A percentile compares a stretch with the other conserved stretches of the same genome.
Conservation (phyloP, 2,329 filamentous ascomycete species). For the Clonostachys sp. region DNA sequence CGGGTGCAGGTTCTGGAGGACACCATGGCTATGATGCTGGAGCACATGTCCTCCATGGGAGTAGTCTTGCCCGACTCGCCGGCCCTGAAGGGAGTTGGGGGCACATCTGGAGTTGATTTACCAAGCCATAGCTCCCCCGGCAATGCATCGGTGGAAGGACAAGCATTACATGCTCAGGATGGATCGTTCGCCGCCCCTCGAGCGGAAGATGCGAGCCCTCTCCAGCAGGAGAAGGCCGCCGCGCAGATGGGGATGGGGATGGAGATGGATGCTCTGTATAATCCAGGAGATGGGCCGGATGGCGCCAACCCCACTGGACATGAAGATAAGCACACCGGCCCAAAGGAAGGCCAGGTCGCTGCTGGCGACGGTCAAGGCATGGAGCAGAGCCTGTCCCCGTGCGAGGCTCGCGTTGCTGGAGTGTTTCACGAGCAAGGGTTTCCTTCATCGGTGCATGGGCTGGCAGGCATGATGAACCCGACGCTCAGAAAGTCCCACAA, state of each 20-base stretch:
- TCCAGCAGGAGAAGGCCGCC: slow-evolving; percentile 15
- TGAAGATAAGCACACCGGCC: background rate
- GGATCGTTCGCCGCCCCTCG: too few species aligned
- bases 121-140: background rate
- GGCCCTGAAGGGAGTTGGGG: too few species aligned
- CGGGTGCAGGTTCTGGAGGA: slow-evolving; percentile 21
- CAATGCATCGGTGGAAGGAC: background rate
- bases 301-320: too few species aligned
- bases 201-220: background rate
- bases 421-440: slow-evolving; percentile 25
- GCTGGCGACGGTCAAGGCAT: slow-evolving; percentile 5
- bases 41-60: slow-evolving; percentile 24
- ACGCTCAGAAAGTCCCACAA: slow-evolving; percentile 17
- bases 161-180: too few species aligned
- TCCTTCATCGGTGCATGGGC: slow-evolving; percentile 24
- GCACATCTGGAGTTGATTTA: too few species aligned
- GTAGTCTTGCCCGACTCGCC: slow-evolving; percentile 9
- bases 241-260: slow-evolving; percentile 2
- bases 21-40: slow-evolving; percentile 18
- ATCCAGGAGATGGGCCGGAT: too few species aligned
- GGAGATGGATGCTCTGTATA: slow-evolving; percentile 9
- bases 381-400: slow-evolving; percentile 15
- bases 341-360: background rate
- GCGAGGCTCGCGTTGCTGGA: slow-evolving; percentile 24
- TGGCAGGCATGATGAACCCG: slow-evolving; percentile 26